Evolutionary conservation across 768 basidiomycete species (phyloP), one percentile per base, ranked within the genome.

Genomic region (Piloderma croceum): DNA sequence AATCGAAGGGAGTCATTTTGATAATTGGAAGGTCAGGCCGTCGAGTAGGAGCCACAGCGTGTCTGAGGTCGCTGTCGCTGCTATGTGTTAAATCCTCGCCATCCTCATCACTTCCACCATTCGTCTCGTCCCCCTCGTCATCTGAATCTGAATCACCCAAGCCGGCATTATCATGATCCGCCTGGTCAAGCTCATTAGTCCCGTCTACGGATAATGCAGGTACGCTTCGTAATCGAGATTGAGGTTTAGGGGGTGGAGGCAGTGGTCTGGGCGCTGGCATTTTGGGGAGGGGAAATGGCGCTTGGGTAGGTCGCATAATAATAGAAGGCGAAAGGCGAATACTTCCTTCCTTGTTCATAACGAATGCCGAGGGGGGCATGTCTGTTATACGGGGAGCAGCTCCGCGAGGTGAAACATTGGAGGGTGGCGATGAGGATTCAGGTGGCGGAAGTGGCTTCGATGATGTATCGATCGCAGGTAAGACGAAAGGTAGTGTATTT

Each of bases 201-300:
- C 69, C 69, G 21, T 62, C 53, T 51, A 68, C 62, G 13, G 68
- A 65, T 35, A 80, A 53, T 20, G 72, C 77, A 23, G 81, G 81
- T 62, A 81, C 74, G 43, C 64, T 74, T 34, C 67, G 63, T 46
- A 79, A 56, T 10, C 71, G 65, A 10, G 51, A 29, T 13, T 29
- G 45, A 36, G 58, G 53, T 25, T 51, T 49, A 6, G 46, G 40
- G 33, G 49, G 53, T 9, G 44, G 41, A 15, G 46, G 51, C 38
- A 43, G 48, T 39, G 44, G 51, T 34, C 13, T 47, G 6, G 62
- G 53, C 6, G 60, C 51, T 6, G 70, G 69, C 10, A 78, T 57
- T 15, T 63, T 63, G 4, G 80, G 80, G 4, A 82, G 60, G 51
- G 68, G 70, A 13, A 72, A 52, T 34, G 76, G 49, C 3, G 77